phyloP scores from a whole-genome alignment of 768 basidiomycete species.

The Bullera alba region DNA sequence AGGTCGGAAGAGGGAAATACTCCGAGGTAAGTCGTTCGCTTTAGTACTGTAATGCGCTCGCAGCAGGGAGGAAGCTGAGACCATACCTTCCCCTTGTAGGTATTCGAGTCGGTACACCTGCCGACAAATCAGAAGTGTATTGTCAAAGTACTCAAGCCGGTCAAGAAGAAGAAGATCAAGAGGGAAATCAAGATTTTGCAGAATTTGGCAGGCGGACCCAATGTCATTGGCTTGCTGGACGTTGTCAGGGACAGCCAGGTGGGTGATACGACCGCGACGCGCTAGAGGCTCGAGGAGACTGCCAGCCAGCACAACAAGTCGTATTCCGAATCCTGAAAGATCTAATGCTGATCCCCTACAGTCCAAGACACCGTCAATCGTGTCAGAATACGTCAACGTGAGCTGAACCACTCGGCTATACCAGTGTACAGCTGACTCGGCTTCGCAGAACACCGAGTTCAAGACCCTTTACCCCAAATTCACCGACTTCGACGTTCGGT shows the following conservation, averaged over 20 bases:
- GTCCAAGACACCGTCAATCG: constrained; percentile 91
- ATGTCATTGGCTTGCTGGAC: constrained; percentile 85
- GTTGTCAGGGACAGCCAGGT: constrained; percentile 80
- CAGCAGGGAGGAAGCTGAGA: too few relatives aligned
- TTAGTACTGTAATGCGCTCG: not conserved
- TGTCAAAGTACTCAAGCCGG: constrained; percentile 96
- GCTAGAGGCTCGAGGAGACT: too few relatives aligned
- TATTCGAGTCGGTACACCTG: constrained; percentile 79
- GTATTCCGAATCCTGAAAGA: too few relatives aligned
- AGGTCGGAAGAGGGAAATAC: constrained; percentile 92
- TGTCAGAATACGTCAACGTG: constrained; percentile 90
- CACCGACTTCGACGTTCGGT: constrained; percentile 89
- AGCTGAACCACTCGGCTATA: constrained; percentile 7
- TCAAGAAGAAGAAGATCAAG: constrained; percentile 99
- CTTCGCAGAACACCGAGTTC: constrained; percentile 76
- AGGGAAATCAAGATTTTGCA: constrained; percentile 97
- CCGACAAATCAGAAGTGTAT: constrained; percentile 65
- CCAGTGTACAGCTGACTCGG: not conserved
- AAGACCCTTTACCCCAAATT: constrained; percentile 93
- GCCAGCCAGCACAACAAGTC: too few relatives aligned
- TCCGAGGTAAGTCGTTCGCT: constrained; percentile 61
- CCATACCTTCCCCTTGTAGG: constrained; percentile 19
- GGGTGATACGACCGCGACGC: too few relatives aligned
- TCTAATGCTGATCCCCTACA: constrained; percentile 46
- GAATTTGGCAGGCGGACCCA: constrained; percentile 91